phyloP scores from a whole-genome alignment of 2,329 filamentous ascomycete species.

The Fusarium graminum region DNA sequence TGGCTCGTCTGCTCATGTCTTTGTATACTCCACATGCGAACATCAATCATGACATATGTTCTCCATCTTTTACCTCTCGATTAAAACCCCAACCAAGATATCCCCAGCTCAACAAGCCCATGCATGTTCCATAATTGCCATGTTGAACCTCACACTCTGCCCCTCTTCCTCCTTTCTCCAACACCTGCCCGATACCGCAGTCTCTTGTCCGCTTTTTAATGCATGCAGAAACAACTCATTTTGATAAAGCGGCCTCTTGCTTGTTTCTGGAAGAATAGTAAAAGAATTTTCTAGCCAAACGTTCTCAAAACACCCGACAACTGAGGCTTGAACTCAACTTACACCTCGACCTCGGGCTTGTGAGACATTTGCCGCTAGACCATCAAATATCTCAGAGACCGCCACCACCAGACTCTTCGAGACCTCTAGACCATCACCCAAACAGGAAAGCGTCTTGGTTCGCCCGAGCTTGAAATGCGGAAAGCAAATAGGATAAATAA shows the following conservation, averaged over 20 bases:
- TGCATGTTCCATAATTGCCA: constrained; percentile 24
- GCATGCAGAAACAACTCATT: not conserved
- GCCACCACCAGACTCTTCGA: constrained; percentile 42
- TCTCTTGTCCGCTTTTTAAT: not conserved
- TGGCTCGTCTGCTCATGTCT: not conserved
- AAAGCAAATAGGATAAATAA: constrained; percentile 2
- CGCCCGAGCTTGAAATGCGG: constrained; percentile 1
- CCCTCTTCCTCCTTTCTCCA: not conserved
- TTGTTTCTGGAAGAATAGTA: constrained; percentile 16
- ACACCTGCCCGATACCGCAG: not conserved
- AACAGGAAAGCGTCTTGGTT: constrained; percentile 17
- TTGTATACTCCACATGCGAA: constrained; percentile 8
- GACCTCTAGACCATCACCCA: constrained; percentile 20
- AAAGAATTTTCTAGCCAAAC: constrained; percentile 2
- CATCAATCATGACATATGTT: constrained; percentile 28
- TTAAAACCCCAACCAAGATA: constrained; percentile 11
- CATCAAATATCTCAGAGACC: not conserved
- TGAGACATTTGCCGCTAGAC: constrained; percentile 1
- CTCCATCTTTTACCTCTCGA: constrained; percentile 27
- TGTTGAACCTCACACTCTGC: not conserved
- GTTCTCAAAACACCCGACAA: constrained; percentile 9
- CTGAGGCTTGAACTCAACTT: constrained; percentile 19
- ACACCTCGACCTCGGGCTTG: not conserved
- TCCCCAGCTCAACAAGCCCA: constrained; percentile 10
- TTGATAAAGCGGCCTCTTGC: constrained; percentile 10